Evolutionary conservation across 139 green algal species (phyloP).

Genomic region (Chlamydomonas sphaeroides): DNA sequence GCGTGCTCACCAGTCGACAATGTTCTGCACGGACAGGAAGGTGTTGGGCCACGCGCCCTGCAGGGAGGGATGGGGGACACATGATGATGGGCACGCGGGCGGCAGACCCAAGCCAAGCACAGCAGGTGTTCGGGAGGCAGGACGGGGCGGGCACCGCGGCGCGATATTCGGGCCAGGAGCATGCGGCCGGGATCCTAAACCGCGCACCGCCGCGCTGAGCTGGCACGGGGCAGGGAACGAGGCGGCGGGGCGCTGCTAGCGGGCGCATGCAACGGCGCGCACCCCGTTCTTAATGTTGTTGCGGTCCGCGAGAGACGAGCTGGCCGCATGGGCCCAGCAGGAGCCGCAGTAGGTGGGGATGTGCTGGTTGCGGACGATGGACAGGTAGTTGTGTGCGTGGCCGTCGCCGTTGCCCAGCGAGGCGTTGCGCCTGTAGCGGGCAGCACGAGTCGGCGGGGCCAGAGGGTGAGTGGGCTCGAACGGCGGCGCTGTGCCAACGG

Average conservation of each 20-base stretch:
- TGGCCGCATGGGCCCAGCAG: constrained; percentile 88
- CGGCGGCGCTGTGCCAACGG: not conserved
- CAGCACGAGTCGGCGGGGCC: too few species aligned
- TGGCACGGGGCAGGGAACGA: too few species aligned
- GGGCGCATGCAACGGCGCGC: not conserved
- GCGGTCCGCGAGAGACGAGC: constrained; percentile 82
- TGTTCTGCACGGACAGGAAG: constrained; percentile 69
- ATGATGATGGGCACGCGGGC: too few species aligned
- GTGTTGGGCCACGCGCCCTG: constrained; percentile 66
- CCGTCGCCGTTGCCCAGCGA: constrained; percentile 61
- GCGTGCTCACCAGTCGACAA: too few species aligned
- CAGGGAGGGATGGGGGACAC: not conserved
- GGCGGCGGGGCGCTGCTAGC: not conserved
- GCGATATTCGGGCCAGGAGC: not conserved
- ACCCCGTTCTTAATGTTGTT: constrained; percentile 81
- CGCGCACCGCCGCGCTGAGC: not conserved
- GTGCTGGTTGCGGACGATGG: constrained; percentile 54
- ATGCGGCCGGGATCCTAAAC: not conserved
- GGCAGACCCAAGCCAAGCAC: too few species aligned
- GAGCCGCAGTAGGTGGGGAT: constrained; percentile 55
- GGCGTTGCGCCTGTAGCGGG: constrained; percentile 15
- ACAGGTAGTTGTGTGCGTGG: constrained; percentile 74
- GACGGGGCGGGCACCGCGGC: too few species aligned
- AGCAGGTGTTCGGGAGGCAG: too few species aligned
- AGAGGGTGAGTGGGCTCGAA: not conserved